These are phyloP conservation scores for Fusarium aywerte DNA, from an alignment of 2,329 filamentous ascomycete genomes.

Conservation along the genomic window DNA sequence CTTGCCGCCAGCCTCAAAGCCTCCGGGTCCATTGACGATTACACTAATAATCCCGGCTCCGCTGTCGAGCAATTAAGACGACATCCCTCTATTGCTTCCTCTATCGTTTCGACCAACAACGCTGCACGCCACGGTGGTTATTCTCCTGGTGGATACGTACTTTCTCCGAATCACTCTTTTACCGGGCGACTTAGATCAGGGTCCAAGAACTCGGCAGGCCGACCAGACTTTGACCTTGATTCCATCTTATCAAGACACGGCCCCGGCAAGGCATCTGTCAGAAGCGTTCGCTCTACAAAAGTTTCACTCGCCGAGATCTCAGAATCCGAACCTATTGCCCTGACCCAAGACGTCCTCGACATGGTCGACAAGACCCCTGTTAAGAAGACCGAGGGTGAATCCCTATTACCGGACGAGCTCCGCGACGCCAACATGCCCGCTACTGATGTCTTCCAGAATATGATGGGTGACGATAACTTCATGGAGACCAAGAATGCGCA, in stretches of 20 bases:
- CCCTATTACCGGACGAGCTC: conserved; percentile 52
- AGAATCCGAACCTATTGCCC: conserved; percentile 64
- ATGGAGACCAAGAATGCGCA: conserved; percentile 19
- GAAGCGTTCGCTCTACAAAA: conserved; percentile 62
- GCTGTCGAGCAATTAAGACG: conserved; percentile 51
- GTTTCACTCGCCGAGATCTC: conserved; percentile 66
- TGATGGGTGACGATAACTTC: conserved; percentile 47
- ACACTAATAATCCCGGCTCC: conserved; percentile 38
- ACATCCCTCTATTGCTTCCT: conserved; percentile 63
- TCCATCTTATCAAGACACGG: conserved; percentile 61
- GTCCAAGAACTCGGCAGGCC: conserved; percentile 60
- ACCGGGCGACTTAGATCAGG: conserved; percentile 66
- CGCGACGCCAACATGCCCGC: conserved; percentile 48
- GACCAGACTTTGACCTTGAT: conserved; percentile 56
- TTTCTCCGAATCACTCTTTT: conserved; percentile 73
- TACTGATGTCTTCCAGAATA: conserved; percentile 50
- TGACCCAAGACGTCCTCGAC: conserved; percentile 64
- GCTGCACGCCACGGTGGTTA: conserved; percentile 75
- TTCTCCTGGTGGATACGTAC: conserved; percentile 73
- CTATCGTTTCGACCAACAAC: conserved; percentile 76
- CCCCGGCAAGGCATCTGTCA: conserved; percentile 64
- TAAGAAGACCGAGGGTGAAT: conserved; percentile 54
- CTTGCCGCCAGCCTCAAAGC: conserved; percentile 59
- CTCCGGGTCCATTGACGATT: conserved; percentile 49
- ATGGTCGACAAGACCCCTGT: conserved; percentile 61